A percentile compares a stretch with the other conserved stretches of the same genome.
These are phyloP conservation scores for Neofusicoccum laricinum DNA, from an alignment of 2,329 filamentous ascomycete species.

Conservation along the genomic window DNA sequence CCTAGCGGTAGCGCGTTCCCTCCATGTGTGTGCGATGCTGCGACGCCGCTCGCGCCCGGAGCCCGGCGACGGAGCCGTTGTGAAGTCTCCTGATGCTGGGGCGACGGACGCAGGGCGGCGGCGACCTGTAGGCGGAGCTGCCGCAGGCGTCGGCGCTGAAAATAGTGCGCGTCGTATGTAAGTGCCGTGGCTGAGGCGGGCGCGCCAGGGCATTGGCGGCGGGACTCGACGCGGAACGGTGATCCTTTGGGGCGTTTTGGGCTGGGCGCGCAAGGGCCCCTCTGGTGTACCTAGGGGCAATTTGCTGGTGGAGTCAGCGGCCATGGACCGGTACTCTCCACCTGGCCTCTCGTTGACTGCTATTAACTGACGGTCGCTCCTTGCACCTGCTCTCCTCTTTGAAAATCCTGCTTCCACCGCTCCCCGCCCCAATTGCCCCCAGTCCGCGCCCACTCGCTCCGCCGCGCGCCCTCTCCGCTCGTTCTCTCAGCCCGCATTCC, in stretches of 20 bases:
- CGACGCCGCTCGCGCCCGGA: background rate
- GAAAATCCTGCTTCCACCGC: background rate
- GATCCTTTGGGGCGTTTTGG: background rate
- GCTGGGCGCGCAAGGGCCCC: background rate
- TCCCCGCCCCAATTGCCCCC: background rate
- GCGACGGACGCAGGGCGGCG: background rate
- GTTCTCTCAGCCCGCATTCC: background rate
- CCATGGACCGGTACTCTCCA: constrained; percentile 10
- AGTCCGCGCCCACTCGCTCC: background rate
- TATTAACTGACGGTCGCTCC: constrained; percentile 8
- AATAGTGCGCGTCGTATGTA: constrained; percentile 5
- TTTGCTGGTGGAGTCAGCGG: background rate
- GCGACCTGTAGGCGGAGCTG: background rate
- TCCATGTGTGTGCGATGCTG: constrained; percentile 10
- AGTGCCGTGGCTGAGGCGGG: background rate
- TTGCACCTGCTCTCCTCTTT: constrained; percentile 8
- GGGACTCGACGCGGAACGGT: constrained; percentile 8
- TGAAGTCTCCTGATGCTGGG: constrained; percentile 8
- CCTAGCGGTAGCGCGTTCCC: background rate
- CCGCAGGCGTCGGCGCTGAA: background rate
- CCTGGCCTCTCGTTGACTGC: constrained; percentile 10
- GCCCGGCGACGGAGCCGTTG: background rate
- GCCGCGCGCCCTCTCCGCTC: constrained; percentile 5
- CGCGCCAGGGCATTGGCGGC: constrained; percentile 8
- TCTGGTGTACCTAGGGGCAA: constrained; percentile 11